Evolutionary conservation across 495 filamentous ascomycete genomes (phyloP).

Genomic region (Trichoderma reesei): DNA sequence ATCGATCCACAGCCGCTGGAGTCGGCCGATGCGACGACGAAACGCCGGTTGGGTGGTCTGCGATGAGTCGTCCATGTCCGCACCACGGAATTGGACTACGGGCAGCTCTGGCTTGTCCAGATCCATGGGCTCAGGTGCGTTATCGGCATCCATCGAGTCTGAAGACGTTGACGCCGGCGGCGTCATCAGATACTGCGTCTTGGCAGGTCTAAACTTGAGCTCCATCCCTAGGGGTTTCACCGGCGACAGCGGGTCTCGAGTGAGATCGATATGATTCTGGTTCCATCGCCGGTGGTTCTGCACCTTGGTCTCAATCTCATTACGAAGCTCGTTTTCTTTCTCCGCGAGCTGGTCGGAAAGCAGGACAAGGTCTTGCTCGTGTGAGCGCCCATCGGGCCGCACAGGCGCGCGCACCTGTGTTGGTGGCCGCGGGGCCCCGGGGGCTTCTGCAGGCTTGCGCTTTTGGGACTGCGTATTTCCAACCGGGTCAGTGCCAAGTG

Average conservation of each 20-base stretch:
- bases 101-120: constrained; percentile 25
- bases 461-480: constrained; percentile 46
- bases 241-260: constrained; percentile 69
- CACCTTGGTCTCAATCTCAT: constrained; percentile 70
- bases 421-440: constrained; percentile 44
- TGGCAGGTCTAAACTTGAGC: constrained; percentile 55
- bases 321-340: constrained; percentile 67
- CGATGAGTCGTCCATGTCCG: constrained; percentile 21
- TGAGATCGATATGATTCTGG: constrained; percentile 71
- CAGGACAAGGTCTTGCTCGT: constrained; percentile 65
- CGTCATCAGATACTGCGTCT: constrained; percentile 74
- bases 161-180: constrained; percentile 74
- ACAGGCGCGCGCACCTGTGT: constrained; percentile 53
- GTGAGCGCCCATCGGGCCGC: constrained; percentile 58
- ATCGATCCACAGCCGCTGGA: constrained; percentile 74
- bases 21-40: constrained; percentile 61
- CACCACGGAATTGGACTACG: constrained; percentile 26
- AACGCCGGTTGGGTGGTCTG: constrained; percentile 43
- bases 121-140: constrained; percentile 31
- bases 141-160: constrained; percentile 42
- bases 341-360: constrained; percentile 69
- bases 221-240: constrained; percentile 54
- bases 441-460: constrained; percentile 52
- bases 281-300: constrained; percentile 82
- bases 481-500: constrained; percentile 4